phyloP scores from a whole-genome alignment of 768 basidiomycete species.

The Pulveroboletus frians region DNA sequence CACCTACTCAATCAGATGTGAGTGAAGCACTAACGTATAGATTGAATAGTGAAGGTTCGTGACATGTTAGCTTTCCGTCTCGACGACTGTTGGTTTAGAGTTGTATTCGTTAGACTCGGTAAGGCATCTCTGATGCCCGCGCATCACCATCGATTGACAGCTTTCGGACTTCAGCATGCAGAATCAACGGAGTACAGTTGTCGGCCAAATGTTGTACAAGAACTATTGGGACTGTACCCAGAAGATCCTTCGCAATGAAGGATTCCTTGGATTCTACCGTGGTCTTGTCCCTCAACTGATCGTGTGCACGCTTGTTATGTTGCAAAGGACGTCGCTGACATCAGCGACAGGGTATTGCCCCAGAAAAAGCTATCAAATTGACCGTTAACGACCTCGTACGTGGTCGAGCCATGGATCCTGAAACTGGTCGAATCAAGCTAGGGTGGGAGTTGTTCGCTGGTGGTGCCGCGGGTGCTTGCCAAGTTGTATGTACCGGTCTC shows the following conservation, averaged over 20 bases:
- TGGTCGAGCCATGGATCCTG: slow-evolving; percentile 80
- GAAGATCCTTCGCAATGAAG: slow-evolving; percentile 94
- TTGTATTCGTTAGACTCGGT: slow-evolving; percentile 51
- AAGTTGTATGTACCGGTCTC: slow-evolving; percentile 69
- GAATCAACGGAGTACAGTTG: slow-evolving; percentile 94
- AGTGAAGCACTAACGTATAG: slow-evolving; percentile 8
- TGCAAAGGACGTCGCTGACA: slow-evolving; percentile 5
- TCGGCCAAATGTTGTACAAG: slow-evolving; percentile 95
- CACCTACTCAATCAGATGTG: background rate
- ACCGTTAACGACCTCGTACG: slow-evolving; percentile 94
- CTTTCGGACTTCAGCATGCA: slow-evolving; percentile 62
- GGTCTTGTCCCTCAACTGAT: slow-evolving; percentile 93
- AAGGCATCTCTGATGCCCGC: slow-evolving; percentile 7
- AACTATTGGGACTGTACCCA: slow-evolving; percentile 92
- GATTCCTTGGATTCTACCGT: slow-evolving; percentile 91
- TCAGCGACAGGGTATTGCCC: slow-evolving; percentile 73
- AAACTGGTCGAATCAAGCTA: slow-evolving; percentile 91
- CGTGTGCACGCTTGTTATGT: slow-evolving; percentile 37
- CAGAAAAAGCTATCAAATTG: slow-evolving; percentile 97
- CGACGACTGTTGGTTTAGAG: slow-evolving; percentile 7
- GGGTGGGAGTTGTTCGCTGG: slow-evolving; percentile 90
- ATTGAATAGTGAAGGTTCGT: slow-evolving; percentile 63
- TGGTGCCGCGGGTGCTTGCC: slow-evolving; percentile 90
- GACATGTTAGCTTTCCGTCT: background rate
- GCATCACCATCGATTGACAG: background rate